Evolutionary conservation across 129 eudicot genomes (phyloP).

Genomic region (Apium graveolens): DNA sequence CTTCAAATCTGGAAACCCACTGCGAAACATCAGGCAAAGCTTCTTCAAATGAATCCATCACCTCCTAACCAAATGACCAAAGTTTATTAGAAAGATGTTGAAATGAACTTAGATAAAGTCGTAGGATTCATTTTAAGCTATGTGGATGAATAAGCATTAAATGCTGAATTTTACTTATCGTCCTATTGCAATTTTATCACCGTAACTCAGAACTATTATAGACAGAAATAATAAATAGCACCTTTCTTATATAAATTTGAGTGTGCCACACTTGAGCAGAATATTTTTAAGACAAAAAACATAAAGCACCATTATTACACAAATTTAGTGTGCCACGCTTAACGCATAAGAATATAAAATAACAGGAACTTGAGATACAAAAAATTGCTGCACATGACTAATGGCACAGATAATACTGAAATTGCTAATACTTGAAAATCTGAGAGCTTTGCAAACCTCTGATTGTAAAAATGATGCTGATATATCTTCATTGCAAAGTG

Average conservation of each 20-base stretch:
- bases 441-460: slow-evolving; percentile 38
- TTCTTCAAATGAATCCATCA: slow-evolving; percentile 44
- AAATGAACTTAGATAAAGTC: not conserved
- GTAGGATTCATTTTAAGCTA: not conserved
- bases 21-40: slow-evolving; percentile 57
- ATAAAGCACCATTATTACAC: not conserved
- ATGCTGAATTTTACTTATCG: not conserved
- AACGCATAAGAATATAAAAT: not conserved
- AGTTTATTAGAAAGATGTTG: not conserved
- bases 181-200: not conserved
- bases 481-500: slow-evolving; percentile 41
- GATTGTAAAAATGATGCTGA: slow-evolving; percentile 53
- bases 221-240: not conserved
- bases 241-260: not conserved
- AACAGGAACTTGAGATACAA: not conserved
- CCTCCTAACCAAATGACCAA: slow-evolving; percentile 41
- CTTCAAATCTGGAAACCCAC: slow-evolving; percentile 78
- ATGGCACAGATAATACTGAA: not conserved
- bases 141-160: not conserved
- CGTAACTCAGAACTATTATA: not conserved
- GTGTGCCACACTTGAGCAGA: not conserved
- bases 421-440: not conserved
- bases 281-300: not conserved
- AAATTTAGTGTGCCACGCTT: not conserved
- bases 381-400: not conserved